These are phyloP conservation scores for Chytriomyces hyalinus DNA, from an alignment of 192 early-diverging fungal species.

Conservation along the genomic window DNA sequence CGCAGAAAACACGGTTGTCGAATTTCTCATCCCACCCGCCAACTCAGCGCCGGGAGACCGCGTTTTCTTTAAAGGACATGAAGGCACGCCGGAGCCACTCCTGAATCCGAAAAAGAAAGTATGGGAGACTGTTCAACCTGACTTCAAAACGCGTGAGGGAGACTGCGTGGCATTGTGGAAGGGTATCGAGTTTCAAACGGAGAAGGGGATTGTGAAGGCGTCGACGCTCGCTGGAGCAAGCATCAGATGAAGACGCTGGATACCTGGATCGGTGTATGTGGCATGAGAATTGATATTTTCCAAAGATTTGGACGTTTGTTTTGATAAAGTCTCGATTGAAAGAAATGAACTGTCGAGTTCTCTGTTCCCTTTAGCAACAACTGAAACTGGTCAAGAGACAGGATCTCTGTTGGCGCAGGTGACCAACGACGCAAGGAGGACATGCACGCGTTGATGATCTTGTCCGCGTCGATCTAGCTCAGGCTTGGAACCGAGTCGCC, in stretches of 20 bases:
- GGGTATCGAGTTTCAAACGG: slow-evolving; percentile 50
- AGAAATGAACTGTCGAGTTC: too few relatives aligned
- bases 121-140: slow-evolving; percentile 94
- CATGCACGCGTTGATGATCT: too few relatives aligned
- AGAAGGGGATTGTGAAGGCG: slow-evolving; percentile 53
- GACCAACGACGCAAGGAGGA: too few relatives aligned
- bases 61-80: slow-evolving; percentile 88
- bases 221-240: slow-evolving; percentile 40
- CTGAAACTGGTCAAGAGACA: too few relatives aligned
- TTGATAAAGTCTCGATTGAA: too few relatives aligned
- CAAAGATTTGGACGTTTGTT: too few relatives aligned
- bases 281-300: too few relatives aligned
- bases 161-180: slow-evolving; percentile 60
- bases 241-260: slow-evolving; percentile 44
- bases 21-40: slow-evolving; percentile 86
- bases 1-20: slow-evolving; percentile 79
- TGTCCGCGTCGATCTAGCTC: too few relatives aligned
- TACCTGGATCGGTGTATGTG: too few relatives aligned
- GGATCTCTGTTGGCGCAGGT: too few relatives aligned
- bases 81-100: slow-evolving; percentile 82
- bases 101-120: slow-evolving; percentile 99
- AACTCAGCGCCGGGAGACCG: slow-evolving; percentile 86
- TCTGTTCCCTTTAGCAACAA: too few relatives aligned
- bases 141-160: slow-evolving; percentile 55
- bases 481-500: too few relatives aligned